These are phyloP conservation scores for Pseudogymnoascus sp. DNA, from an alignment of 2,329 filamentous ascomycete species.

Conservation along the genomic window DNA sequence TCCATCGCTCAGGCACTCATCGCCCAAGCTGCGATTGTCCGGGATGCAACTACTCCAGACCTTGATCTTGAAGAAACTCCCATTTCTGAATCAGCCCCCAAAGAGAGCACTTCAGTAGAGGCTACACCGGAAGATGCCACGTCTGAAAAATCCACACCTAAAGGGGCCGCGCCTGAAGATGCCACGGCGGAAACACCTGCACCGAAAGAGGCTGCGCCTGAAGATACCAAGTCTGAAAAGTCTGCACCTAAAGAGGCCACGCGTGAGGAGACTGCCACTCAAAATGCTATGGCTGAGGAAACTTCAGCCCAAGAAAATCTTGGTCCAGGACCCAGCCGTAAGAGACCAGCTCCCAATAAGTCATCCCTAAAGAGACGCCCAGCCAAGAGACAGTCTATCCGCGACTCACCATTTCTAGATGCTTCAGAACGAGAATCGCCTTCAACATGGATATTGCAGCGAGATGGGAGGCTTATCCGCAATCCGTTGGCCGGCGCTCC, in stretches of 20 bases:
- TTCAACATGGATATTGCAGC: neutral
- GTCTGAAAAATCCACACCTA: neutral
- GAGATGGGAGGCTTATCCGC: neutral
- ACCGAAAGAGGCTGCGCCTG: neutral
- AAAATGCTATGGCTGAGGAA: neutral
- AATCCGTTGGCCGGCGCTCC: neutral
- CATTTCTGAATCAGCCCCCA: neutral
- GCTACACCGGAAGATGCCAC: neutral
- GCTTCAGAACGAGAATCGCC: neutral
- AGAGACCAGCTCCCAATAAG: neutral
- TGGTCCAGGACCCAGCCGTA: neutral
- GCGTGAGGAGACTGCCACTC: neutral
- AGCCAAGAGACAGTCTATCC: slow-evolving; percentile 3
- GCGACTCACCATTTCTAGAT: neutral
- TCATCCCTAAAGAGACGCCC: neutral
- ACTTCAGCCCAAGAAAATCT: neutral
- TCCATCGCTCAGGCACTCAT: neutral
- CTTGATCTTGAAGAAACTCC: neutral
- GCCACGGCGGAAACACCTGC: neutral
- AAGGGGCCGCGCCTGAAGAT: neutral
- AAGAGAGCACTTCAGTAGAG: neutral
- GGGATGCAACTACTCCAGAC: neutral
- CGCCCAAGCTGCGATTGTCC: neutral
- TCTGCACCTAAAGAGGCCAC: neutral
- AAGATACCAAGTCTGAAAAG: neutral